phyloP scores from a whole-genome alignment of 1,284 basidiomycete genomes.

The Leccinum pseudoinsigne region DNA sequence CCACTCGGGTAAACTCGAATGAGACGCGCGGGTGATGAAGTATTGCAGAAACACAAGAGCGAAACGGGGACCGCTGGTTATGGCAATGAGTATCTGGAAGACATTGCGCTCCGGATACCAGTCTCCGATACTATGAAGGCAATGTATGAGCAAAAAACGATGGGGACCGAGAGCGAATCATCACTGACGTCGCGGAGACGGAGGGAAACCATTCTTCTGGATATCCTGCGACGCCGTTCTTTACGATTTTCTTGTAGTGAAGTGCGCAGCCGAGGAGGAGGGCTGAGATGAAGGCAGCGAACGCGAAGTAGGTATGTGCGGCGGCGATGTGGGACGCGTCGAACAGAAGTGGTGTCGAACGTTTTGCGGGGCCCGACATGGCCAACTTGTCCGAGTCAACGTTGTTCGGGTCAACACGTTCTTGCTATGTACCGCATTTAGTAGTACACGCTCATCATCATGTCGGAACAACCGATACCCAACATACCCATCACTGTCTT shows the following conservation, averaged over 20 bases:
- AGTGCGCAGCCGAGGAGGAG: slow-evolving; percentile 68
- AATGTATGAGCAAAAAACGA: slow-evolving; percentile 1
- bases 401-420: background rate
- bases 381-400: background rate
- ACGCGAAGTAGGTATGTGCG: slow-evolving; percentile 72
- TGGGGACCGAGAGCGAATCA: background rate
- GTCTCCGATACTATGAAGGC: slow-evolving; percentile 72
- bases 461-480: slow-evolving; percentile 18
- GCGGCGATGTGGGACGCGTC: slow-evolving; percentile 55
- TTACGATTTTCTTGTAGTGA: slow-evolving; percentile 88
- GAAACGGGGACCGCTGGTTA: slow-evolving; percentile 85
- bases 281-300: slow-evolving; percentile 70
- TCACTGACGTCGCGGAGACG: slow-evolving; percentile 86
- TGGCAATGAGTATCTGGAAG: slow-evolving; percentile 90
- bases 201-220: slow-evolving; percentile 94
- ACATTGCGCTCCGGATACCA: slow-evolving; percentile 89
- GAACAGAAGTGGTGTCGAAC: slow-evolving; percentile 32
- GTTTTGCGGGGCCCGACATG: slow-evolving; percentile 25
- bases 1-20: slow-evolving; percentile 50
- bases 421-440: background rate
- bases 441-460: slow-evolving; percentile 21
- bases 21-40: slow-evolving; percentile 50
- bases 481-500: slow-evolving; percentile 81
- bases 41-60: slow-evolving; percentile 76
- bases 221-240: slow-evolving; percentile 84